Evolutionary conservation across 352 stramenopile genomes (phyloP), one percentile per base, ranked within the genome.

Genomic region (Phytophthora pinifolia): DNA sequence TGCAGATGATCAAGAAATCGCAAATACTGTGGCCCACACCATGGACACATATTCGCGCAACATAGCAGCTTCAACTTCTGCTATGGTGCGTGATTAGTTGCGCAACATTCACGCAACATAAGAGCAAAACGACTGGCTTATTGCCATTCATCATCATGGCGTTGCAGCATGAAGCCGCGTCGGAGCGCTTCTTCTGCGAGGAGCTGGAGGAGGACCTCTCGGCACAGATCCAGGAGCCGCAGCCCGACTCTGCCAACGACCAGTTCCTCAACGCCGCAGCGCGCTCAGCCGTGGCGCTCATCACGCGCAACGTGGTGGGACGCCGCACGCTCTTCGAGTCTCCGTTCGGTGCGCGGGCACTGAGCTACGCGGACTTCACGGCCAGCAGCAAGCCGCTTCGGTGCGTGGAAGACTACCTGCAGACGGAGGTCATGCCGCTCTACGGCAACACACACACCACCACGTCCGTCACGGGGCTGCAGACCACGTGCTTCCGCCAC

Each of bases 401-500:
- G 37, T 95, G 74, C 41, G 82, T 99, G 9, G 96, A 99, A 68
- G 54, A 83, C 13, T 98, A 98, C 48, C 62, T 99, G 4, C 41
- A 64, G 25, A 30, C 74, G 27, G 74, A 91, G 30, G 96, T 98
- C 20, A 59, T 98, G 52, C 95, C 96, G 1, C 78, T 98, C 33
- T 98, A 99, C 67, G 96, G 93, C 25, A 99, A 99, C 62, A 99
- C 97, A 14, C 97, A 99, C 74, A 99, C 97, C 14, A 94, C 83
- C 22, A 89, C 83, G 8, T 95, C 81, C 18, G 69, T 85, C 42
- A 89, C 78, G 31, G 81, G 81, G 1, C 54, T 86, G 9, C 80
- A 89, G 63, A 97, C 80, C 31, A 98, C 94, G 12, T 97, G 90
- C 34, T 99, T 99, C 69, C 88, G 96, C 4, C 76, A 96, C 42